phyloP scores from a whole-genome alignment of 1,139 yeast genomes.

The Pichia sp. region DNA sequence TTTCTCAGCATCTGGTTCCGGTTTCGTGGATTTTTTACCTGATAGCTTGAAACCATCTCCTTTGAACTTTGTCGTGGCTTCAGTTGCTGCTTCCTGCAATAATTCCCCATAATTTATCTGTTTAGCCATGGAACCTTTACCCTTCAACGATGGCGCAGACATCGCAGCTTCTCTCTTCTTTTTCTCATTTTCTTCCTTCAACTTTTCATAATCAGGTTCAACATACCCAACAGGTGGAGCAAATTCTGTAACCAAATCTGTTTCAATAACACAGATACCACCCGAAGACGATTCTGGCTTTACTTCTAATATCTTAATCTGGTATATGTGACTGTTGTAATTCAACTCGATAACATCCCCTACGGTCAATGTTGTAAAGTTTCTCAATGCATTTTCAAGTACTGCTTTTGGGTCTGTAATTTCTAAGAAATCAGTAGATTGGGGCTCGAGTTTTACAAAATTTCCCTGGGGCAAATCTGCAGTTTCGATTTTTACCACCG shows the following conservation, averaged over 20 bases:
- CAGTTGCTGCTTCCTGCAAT: constrained; percentile 40
- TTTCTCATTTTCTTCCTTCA: constrained; percentile 29
- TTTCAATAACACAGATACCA: constrained; percentile 92
- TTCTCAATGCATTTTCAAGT: constrained; percentile 82
- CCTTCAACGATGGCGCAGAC: constrained; percentile 31
- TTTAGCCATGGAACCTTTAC: constrained; percentile 70
- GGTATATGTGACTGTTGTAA: constrained; percentile 76
- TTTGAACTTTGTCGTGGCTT: constrained; percentile 35
- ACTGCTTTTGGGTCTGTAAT: constrained; percentile 97
- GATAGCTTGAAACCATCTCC: constrained; percentile 75
- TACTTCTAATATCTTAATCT: constrained; percentile 80
- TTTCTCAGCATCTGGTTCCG: constrained; percentile 22
- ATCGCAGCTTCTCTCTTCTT: constrained; percentile 27
- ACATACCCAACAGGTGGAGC: constrained; percentile 99
- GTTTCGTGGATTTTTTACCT: constrained; percentile 44
- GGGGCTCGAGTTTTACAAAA: constrained; percentile 93
- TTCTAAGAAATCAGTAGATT: constrained; percentile 86
- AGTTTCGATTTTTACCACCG: constrained; percentile 66
- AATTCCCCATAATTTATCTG: constrained; percentile 65
- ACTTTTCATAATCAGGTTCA: constrained; percentile 43
- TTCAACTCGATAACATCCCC: constrained; percentile 81
- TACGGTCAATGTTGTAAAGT: constrained; percentile 82
- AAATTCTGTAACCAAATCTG: constrained; percentile 94
- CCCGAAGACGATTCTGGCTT: constrained; percentile 61
- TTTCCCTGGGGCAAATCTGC: constrained; percentile 82